phyloP scores from a whole-genome alignment of 305 asterid species.

The Rubia peregrina region DNA sequence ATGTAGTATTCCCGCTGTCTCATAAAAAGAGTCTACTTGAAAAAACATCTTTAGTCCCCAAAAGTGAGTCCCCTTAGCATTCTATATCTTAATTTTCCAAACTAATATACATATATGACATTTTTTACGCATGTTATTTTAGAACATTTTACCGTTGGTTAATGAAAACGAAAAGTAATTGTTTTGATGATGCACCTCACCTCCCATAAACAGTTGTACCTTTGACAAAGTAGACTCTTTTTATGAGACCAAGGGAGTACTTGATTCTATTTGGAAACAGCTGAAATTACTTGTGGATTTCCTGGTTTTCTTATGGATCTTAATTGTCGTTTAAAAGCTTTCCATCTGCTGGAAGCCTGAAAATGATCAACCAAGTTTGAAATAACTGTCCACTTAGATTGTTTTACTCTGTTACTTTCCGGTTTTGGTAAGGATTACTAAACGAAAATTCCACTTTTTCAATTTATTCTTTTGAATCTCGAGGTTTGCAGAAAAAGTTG shows the following conservation, averaged over 20 bases:
- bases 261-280: not conserved
- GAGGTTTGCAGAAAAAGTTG: not conserved
- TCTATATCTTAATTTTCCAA: no score
- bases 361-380: not conserved
- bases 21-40: not conserved
- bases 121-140: no score
- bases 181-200: not conserved
- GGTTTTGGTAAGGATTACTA: not conserved
- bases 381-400: not conserved
- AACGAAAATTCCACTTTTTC: not conserved
- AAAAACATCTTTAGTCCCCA: not conserved
- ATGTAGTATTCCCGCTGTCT: not conserved
- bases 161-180: not conserved
- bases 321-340: not conserved
- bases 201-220: not conserved
- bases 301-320: not conserved
- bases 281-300: not conserved
- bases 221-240: not conserved
- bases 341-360: not conserved
- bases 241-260: no score
- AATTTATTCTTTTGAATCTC: not conserved
- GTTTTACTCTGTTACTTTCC: not conserved
- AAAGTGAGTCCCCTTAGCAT: no score
- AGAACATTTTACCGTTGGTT: no score
- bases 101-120: no score